phyloP scores from a whole-genome alignment of 352 stramenopile genomes.

The Phytophthora capsici region DNA sequence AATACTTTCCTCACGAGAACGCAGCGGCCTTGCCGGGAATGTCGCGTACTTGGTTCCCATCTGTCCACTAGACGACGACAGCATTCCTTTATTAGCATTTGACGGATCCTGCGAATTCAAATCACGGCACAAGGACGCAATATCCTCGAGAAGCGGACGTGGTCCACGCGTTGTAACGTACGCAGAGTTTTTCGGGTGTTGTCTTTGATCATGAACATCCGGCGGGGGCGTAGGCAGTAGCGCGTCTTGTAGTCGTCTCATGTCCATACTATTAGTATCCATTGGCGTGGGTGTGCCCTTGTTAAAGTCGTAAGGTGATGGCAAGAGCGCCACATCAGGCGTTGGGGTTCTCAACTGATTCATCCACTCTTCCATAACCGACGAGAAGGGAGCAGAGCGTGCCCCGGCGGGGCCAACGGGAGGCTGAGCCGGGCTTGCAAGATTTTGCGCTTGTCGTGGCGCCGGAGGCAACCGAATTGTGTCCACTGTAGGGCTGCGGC shows the following conservation, averaged over 20 bases:
- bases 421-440: constrained; percentile 29
- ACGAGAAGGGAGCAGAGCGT: constrained; percentile 65
- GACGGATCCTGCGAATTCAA: constrained; percentile 73
- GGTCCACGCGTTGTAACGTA: constrained; percentile 58
- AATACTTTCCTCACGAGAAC: constrained; percentile 40
- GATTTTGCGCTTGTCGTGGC: constrained; percentile 20
- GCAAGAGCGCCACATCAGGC: constrained; percentile 78
- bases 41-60: constrained; percentile 36
- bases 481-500: constrained; percentile 48
- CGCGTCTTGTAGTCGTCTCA: constrained; percentile 77
- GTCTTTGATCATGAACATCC: constrained; percentile 61
- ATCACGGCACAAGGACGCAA: constrained; percentile 79
- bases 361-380: constrained; percentile 86
- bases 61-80: constrained; percentile 32
- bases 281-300: constrained; percentile 77
- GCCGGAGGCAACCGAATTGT: constrained; percentile 30
- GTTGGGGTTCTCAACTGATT: constrained; percentile 78
- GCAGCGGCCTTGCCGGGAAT: constrained; percentile 27
- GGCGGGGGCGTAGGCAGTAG: constrained; percentile 74
- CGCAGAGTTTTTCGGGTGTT: constrained; percentile 67
- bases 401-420: constrained; percentile 13
- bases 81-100: constrained; percentile 30
- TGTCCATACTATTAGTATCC: constrained; percentile 67
- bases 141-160: constrained; percentile 75
- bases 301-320: constrained; percentile 83